Conservation (phyloP, 441 rosid genomes). For the Rhodomyrtus psidioides region DNA sequence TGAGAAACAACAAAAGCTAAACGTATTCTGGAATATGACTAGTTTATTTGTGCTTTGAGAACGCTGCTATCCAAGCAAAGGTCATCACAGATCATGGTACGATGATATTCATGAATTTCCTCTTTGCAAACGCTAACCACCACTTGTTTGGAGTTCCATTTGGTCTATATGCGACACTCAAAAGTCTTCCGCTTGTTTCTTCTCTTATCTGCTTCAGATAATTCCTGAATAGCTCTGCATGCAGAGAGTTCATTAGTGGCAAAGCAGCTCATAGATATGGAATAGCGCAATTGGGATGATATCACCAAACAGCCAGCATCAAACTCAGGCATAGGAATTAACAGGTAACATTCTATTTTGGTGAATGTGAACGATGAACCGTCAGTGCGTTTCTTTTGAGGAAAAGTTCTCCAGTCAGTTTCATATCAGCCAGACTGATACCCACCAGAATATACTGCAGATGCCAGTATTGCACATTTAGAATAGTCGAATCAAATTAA, state of each 20-base stretch:
- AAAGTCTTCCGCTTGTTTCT: conserved; percentile 84
- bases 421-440: not conserved
- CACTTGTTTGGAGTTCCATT: conserved; percentile 96
- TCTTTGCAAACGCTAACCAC: conserved; percentile 95
- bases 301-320: not conserved
- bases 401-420: not conserved
- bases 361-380: not conserved
- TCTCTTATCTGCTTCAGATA: conserved; percentile 94
- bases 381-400: not conserved
- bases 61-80: not conserved
- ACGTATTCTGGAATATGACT: not conserved
- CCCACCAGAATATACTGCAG: not conserved
- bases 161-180: conserved; percentile 85
- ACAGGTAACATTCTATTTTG: not conserved
- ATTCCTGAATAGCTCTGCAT: conserved; percentile 77
- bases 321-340: not conserved
- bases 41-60: not conserved
- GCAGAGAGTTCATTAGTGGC: not conserved
- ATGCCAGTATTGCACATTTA: not conserved
- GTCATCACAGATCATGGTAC: conserved; percentile 10
- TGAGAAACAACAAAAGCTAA: not conserved
- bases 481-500: not conserved
- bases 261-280: not conserved
- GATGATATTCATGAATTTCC: conserved; percentile 77
- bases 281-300: not conserved